Evolutionary conservation across 345 rosid genomes (phyloP), one percentile per base, ranked within the genome.

Genomic region (Camelina laxa): DNA sequence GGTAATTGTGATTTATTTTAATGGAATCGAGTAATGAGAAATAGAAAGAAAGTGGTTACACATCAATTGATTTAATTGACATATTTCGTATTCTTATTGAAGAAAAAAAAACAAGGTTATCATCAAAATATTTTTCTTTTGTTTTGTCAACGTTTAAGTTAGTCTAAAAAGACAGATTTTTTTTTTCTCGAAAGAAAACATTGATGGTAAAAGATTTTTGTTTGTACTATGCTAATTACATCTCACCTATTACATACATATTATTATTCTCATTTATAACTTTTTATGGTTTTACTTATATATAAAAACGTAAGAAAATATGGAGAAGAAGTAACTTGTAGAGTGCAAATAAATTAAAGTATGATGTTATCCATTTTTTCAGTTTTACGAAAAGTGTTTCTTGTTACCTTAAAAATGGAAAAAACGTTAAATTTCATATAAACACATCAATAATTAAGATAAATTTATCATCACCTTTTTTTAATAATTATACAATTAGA

Each of bases 291-390:
- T 45, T 45, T 45, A 15, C 9, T 9, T 13, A 5, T 19, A 14
- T 31, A 14, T 9, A 19, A n/a, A 38, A 61, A 22, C n/a, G 12
- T 17, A 62, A 39, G 61, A 51, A 51, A 24, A 16, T 50, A 61
- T 12, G 76, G 61, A 53, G n/a, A 27, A 16, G 36, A 36, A 60
- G 12, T 73, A 73, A 54, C 56, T 56, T 63, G 36, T 54, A 53
- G 39, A 49, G 19, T 57, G 16, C 41, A 22, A 14, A 55, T 65
- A 35, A 17, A 55, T 22, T 27, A 65, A 65, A 55, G 63, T 45
- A 24, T 11, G 39, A 12, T 55, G 13, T 30, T 63, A 73, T 62
- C 7, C 2, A 12, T 8, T 2, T 36, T 14, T 11, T 5, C n/a
- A 3, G 12, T 33, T 24, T 16, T 39, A 72, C 53, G 69, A 62